phyloP scores from a whole-genome alignment of 148 eudicot species.

The Rhododendron molle region DNA sequence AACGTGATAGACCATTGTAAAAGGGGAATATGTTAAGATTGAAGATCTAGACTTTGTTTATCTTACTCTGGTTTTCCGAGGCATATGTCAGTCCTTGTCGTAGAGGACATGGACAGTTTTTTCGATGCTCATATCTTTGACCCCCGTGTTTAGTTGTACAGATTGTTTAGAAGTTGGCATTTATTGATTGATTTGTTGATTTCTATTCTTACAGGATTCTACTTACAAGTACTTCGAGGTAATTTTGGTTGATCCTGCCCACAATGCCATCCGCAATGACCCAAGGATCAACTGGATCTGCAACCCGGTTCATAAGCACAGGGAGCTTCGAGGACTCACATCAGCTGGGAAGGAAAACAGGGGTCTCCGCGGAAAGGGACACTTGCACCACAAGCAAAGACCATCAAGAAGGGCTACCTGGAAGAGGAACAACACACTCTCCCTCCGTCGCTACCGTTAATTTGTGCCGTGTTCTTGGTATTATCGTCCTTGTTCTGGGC shows the following conservation, averaged over 20 bases:
- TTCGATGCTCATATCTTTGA: neutral
- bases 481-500: neutral
- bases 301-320: slow-evolving; percentile 55
- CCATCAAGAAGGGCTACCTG: slow-evolving; percentile 53
- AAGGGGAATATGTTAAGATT: neutral
- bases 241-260: slow-evolving; percentile 48
- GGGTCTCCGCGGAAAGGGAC: slow-evolving; percentile 47
- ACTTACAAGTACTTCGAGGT: slow-evolving; percentile 52
- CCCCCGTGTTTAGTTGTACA: neutral
- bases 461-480: neutral
- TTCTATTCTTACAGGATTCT: slow-evolving; percentile 27
- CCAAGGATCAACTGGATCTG: slow-evolving; percentile 57
- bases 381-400: slow-evolving; percentile 42
- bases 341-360: slow-evolving; percentile 52
- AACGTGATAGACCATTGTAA: neutral
- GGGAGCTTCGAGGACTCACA: slow-evolving; percentile 51
- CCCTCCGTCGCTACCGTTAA: neutral
- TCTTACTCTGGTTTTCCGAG: neutral
- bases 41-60: neutral
- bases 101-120: too few species aligned
- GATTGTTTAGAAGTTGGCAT: neutral
- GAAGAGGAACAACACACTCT: slow-evolving; percentile 52
- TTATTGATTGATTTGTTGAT: neutral
- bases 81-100: neutral
- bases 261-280: slow-evolving; percentile 41